Evolutionary conservation across 352 stramenopile genomes (phyloP), one percentile per base, ranked within the genome.

Genomic region (Pythium pyrilobum): DNA sequence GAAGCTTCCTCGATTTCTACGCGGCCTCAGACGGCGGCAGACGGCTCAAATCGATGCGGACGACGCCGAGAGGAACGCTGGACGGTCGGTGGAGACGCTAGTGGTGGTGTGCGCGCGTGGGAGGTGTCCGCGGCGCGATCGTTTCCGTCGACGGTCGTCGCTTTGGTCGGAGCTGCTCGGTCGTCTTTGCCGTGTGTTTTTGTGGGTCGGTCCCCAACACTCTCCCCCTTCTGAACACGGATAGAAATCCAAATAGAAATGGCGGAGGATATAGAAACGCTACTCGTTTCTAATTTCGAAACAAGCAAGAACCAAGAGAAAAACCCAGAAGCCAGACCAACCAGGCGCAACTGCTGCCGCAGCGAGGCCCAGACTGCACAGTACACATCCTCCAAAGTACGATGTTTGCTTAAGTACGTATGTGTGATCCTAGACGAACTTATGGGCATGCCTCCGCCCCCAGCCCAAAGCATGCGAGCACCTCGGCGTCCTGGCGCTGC

Each of bases 271-370:
- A 65, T 65, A 59, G 49, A 54, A 65, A 55, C 33, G 16, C 10
- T 39, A 18, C 4, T n/a, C 31, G 28, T 51, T 40, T 40, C 43
- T 38, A 52, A 23, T 37, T 38, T 33, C 18, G 33, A 29, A 38
- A 43, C 42, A 39, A 6, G 21, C 10, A 43, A 33, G 16, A 52
- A 10, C 44, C 41, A 38, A 50, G 28, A 46, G 24, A 25, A 38
- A 59, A 53, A 59, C 33, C 42, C 36, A 58, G 56, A 64, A 64
- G 56, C 48, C 56, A 64, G 56, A 64, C 42, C 57, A 56, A 20
- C 4, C 24, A n/a, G 3, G 21, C 16, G 13, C 3, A 49, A 20
- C 37, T 32, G 27, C n/a, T n/a, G n/a, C n/a, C n/a, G n/a, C n/a
- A n/a, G n/a, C n/a, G n/a, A n/a, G n/a, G n/a, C n/a, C n/a, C n/a